phyloP scores from a whole-genome alignment of 2,329 filamentous ascomycete species.

The Magnaporthiopsis rhizophila region DNA sequence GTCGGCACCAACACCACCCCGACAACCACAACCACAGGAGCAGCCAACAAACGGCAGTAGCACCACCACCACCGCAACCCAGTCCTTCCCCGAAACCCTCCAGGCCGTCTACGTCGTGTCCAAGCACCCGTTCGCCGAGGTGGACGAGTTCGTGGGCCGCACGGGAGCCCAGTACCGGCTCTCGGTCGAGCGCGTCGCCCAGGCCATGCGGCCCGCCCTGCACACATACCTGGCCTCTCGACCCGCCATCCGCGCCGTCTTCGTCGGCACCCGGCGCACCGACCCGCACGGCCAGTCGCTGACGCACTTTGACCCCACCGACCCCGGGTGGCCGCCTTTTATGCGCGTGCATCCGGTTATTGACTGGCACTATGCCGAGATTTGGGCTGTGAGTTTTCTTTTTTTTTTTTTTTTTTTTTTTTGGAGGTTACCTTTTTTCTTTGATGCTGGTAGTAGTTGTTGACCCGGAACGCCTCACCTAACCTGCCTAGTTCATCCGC shows the following conservation, averaged over 20 bases:
- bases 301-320: slow-evolving; percentile 78
- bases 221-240: slow-evolving; percentile 63
- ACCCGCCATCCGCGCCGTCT: slow-evolving; percentile 63
- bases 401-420: background rate
- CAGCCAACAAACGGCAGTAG: slow-evolving; percentile 6
- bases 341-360: slow-evolving; percentile 94
- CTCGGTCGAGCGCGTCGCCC: slow-evolving; percentile 62
- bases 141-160: slow-evolving; percentile 71
- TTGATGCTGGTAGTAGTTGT: too few relatives aligned
- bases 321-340: slow-evolving; percentile 82
- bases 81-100: slow-evolving; percentile 38
- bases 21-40: slow-evolving; percentile 13
- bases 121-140: slow-evolving; percentile 72
- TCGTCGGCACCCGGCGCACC: slow-evolving; percentile 81
- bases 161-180: slow-evolving; percentile 66
- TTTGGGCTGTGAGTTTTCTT: slow-evolving; percentile 71
- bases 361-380: slow-evolving; percentile 94
- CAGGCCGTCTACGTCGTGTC: slow-evolving; percentile 88
- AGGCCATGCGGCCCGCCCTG: slow-evolving; percentile 77
- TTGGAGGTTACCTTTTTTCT: background rate
- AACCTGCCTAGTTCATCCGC: slow-evolving; percentile 57
- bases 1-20: too few relatives aligned
- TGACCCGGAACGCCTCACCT: background rate
- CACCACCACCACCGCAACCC: slow-evolving; percentile 12
- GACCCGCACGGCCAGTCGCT: slow-evolving; percentile 81